Evolutionary conservation across 1,284 basidiomycete genomes (phyloP).

Genomic region (Phellopilus nigrolimitatus): DNA sequence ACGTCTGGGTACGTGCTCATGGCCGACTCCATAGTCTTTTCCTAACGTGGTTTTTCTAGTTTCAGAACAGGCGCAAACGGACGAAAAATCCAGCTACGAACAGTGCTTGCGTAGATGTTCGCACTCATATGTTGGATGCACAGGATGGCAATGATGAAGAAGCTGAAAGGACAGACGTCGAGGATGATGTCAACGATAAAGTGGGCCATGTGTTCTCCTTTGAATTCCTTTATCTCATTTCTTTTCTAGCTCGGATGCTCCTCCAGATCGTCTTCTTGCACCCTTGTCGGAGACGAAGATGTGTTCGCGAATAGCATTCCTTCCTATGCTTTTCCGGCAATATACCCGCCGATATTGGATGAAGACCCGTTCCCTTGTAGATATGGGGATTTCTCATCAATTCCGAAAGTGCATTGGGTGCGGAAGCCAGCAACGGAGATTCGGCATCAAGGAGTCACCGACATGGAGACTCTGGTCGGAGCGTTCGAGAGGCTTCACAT

Average conservation of each 20-base stretch:
- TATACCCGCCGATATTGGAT: slow-evolving; percentile 7
- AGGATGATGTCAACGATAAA: too few relatives aligned
- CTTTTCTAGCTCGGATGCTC: too few relatives aligned
- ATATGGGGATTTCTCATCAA: slow-evolving; percentile 6
- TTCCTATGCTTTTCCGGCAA: neutral
- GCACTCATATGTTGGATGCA: too few relatives aligned
- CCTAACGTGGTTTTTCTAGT: neutral
- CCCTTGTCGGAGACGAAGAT: neutral
- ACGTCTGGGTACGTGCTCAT: slow-evolving; percentile 11
- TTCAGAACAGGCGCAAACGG: slow-evolving; percentile 14
- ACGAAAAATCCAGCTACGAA: too few relatives aligned
- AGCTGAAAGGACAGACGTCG: too few relatives aligned
- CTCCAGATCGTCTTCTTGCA: neutral
- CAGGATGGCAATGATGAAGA: too few relatives aligned
- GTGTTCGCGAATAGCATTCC: neutral
- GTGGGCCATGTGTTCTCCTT: too few relatives aligned
- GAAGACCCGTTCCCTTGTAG: slow-evolving; percentile 14
- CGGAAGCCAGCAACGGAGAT: neutral
- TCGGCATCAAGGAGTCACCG: neutral
- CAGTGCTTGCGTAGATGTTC: too few relatives aligned
- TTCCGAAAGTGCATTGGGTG: neutral
- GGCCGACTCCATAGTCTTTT: neutral
- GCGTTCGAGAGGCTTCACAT: slow-evolving; percentile 3
- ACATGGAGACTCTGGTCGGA: neutral
- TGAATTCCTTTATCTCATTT: too few relatives aligned